phyloP scores from a whole-genome alignment of 2,329 filamentous ascomycete species.

The Berkeleyomyces basicola region DNA sequence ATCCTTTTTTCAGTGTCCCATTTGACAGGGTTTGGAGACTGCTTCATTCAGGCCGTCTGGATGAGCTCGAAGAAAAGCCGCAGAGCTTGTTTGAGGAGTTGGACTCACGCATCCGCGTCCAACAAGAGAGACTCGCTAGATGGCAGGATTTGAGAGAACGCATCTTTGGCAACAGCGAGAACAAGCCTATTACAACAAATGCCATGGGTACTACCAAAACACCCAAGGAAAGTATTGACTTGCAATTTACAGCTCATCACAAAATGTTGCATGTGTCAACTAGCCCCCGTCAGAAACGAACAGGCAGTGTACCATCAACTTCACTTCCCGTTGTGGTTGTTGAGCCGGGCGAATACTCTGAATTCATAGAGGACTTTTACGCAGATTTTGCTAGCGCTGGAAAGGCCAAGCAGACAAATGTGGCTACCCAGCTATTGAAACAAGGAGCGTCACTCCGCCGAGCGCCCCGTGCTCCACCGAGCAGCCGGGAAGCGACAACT shows the following conservation, averaged over 20 bases:
- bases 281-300: background rate
- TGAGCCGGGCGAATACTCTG: constrained; percentile 1
- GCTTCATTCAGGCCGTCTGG: constrained; percentile 41
- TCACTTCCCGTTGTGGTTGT: background rate
- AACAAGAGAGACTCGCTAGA: constrained; percentile 49
- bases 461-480: background rate
- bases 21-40: constrained; percentile 59
- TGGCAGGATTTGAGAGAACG: constrained; percentile 54
- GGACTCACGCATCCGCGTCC: constrained; percentile 47
- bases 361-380: constrained; percentile 5
- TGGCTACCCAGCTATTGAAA: background rate
- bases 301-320: background rate
- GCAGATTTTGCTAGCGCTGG: background rate
- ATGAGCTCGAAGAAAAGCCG: constrained; percentile 35
- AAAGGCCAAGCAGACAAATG: background rate
- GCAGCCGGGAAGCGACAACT: background rate
- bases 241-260: constrained; percentile 38
- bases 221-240: constrained; percentile 29
- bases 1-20: constrained; percentile 45
- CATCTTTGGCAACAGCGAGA: constrained; percentile 24
- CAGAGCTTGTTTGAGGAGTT: constrained; percentile 52
- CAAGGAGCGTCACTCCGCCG: background rate
- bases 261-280: constrained; percentile 14
- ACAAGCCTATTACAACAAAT: constrained; percentile 17
- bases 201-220: constrained; percentile 15